Conservation (phyloP, 495 filamentous ascomycete species). For the Xylaria bambusicola region DNA sequence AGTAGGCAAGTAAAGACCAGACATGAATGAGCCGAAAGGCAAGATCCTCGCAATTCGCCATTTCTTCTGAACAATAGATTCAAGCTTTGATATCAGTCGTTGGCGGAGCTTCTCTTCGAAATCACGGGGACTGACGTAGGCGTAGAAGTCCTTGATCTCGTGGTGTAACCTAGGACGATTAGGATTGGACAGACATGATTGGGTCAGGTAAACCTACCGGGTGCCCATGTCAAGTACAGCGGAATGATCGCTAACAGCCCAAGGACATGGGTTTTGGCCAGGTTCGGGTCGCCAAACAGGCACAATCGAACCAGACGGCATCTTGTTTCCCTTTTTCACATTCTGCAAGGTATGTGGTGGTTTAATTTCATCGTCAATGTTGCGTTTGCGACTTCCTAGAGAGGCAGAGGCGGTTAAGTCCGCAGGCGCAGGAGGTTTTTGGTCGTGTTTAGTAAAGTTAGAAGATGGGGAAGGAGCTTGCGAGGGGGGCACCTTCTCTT, state of each 20-base stretch:
- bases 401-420: slow-evolving; percentile 30
- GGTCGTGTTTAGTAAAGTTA: background rate
- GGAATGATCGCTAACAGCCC: slow-evolving; percentile 57
- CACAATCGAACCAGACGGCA: slow-evolving; percentile 51
- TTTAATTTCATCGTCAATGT: slow-evolving; percentile 67
- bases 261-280: slow-evolving; percentile 57
- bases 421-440: slow-evolving; percentile 12
- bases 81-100: slow-evolving; percentile 65
- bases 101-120: slow-evolving; percentile 75
- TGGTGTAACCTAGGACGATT: slow-evolving; percentile 66
- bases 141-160: slow-evolving; percentile 85
- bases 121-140: slow-evolving; percentile 72
- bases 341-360: slow-evolving; percentile 40
- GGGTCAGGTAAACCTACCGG: slow-evolving; percentile 48
- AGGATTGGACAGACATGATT: background rate
- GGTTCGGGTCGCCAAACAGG: slow-evolving; percentile 56
- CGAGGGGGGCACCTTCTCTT: background rate
- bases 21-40: slow-evolving; percentile 88
- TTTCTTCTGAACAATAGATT: slow-evolving; percentile 50
- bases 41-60: slow-evolving; percentile 61
- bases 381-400: slow-evolving; percentile 65
- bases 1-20: slow-evolving; percentile 85
- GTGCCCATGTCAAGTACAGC: slow-evolving; percentile 43
- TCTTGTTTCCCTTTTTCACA: slow-evolving; percentile 45
- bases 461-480: slow-evolving; percentile 8